Evolutionary conservation across 202 grass and related monocot genomes (phyloP), one percentile per base, ranked within the genome.

Genomic region (Setaria italica): DNA sequence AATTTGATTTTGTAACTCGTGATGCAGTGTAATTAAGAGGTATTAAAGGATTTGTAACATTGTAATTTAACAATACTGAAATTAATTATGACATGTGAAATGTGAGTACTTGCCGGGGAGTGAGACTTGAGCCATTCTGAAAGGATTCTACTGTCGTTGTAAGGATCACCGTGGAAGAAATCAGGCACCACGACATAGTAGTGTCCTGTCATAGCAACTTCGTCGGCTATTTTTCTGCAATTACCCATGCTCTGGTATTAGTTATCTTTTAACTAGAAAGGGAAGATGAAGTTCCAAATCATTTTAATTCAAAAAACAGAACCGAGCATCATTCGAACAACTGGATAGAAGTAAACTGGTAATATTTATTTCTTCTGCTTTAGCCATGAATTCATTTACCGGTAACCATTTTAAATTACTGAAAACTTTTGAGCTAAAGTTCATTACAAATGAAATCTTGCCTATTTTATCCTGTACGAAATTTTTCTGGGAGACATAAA

Each of bases 111-210:
- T 72, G 77, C 88, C 1, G 83, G 88, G 45, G 72, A 76, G 56
- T 89, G 82, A 45, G 9, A 35, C 29, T 30, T 11, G 64, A 85
- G 0, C 88, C 88, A 89, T 53, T 63, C 46, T 15, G 78, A 11
- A 32, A 62, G 0, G 83, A 76, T 85, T 37, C n/a, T 17, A 13
- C 34, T 85, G 9, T 14, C 45, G 32, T 79, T 72, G 34, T 20
- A 81, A 63, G 78, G 77, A 14, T 81, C 53, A 15, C 87, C 82
- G 1, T 55, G 7, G 13, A 89, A 85, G 33, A 89, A 76, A 62
- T 89, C 87, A 1, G 87, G 82, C 45, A 85, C 77, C 62, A 89
- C 8, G 11, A 85, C 82, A 0, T 80, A 81, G 45, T 85, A 89
- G 69, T 82, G 82, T 2, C 43, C 45, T 21, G 42, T 45, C 51